Conservation (phyloP, 306 rosid species). For the Rosa multiflora region DNA sequence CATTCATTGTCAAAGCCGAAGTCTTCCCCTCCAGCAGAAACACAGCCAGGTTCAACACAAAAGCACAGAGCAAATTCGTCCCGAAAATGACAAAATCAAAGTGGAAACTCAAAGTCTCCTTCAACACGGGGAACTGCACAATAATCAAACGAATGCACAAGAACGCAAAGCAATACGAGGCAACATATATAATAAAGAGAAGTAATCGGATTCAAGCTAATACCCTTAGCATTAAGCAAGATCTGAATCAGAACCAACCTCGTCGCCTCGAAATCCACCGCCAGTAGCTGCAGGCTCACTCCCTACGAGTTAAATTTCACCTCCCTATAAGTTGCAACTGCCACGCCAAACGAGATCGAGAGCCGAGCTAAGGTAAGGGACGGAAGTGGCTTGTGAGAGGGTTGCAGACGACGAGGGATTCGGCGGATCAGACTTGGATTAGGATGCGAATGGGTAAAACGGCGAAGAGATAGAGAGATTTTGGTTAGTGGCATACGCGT, state of each 20-base stretch:
- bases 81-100: conserved; percentile 69
- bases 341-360: conserved; percentile 86
- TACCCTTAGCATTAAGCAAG: conserved; percentile 74
- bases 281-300: conserved; percentile 69
- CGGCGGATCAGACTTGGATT: no score
- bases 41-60: conserved; percentile 64
- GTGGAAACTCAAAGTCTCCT: conserved; percentile 74
- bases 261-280: conserved; percentile 90
- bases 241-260: conserved; percentile 88
- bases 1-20: conserved; percentile 95
- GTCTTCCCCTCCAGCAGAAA: conserved; percentile 93
- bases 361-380: conserved; percentile 22
- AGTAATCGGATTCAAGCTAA: conserved; percentile 80
- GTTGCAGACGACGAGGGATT: no score
- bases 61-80: conserved; percentile 42
- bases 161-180: conserved; percentile 83
- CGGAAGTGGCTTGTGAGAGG: no score
- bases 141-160: conserved; percentile 74
- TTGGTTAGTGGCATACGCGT: no score
- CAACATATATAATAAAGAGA: conserved; percentile 80
- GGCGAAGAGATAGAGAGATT: no score
- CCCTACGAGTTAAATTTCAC: conserved; percentile 74
- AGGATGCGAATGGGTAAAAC: no score
- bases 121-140: conserved; percentile 70
- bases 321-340: conserved; percentile 84